Percentiles rank a stretch among this genome's conserved stretches.
phyloP scores from a whole-genome alignment of 2,329 filamentous ascomycete genomes.

The Emmonsiellopsis sp. region DNA sequence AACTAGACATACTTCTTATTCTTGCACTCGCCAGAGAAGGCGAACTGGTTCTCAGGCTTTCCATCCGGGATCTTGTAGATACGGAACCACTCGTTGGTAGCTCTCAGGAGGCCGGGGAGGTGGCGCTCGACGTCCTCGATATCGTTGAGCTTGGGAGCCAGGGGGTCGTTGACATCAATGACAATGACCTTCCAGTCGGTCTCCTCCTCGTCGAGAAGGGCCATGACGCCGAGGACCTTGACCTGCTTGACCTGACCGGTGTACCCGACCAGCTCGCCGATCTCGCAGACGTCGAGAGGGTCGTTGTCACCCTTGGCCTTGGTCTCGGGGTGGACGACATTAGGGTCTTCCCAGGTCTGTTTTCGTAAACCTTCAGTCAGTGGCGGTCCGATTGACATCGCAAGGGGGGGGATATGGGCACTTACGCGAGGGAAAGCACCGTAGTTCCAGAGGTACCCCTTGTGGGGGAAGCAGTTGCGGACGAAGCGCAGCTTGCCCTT shows the following conservation, averaged over 20 bases:
- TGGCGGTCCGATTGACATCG: not conserved
- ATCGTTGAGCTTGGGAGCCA: conserved; percentile 94
- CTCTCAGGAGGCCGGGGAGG: conserved; percentile 89
- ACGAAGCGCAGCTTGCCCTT: conserved; percentile 99
- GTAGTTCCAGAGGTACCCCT: conserved; percentile 99
- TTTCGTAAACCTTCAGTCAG: too few species aligned
- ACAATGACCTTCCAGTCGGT: conserved; percentile 99
- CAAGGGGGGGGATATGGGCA: conserved; percentile 14
- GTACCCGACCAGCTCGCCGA: conserved; percentile 95
- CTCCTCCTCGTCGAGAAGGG: conserved; percentile 97
- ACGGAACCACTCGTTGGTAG: conserved; percentile 99
- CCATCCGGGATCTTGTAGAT: conserved; percentile 99
- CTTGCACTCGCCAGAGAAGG: conserved; percentile 99
- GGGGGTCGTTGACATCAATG: conserved; percentile 95
- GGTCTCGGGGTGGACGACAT: conserved; percentile 91
- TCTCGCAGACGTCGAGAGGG: conserved; percentile 98
- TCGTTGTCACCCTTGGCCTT: conserved; percentile 99
- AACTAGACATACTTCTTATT: conserved; percentile 70
- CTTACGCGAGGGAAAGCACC: conserved; percentile 95
- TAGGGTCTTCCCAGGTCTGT: conserved; percentile 99
- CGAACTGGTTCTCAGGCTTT: conserved; percentile 99
- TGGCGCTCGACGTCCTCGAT: conserved; percentile 98
- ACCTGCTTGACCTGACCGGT: conserved; percentile 97
- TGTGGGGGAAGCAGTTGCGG: conserved; percentile 99
- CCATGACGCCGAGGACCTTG: conserved; percentile 99